Base-by-base conservation (phyloP, 2,329 filamentous ascomycete genomes). In the Ophiostoma himal-ulmi region DNA sequence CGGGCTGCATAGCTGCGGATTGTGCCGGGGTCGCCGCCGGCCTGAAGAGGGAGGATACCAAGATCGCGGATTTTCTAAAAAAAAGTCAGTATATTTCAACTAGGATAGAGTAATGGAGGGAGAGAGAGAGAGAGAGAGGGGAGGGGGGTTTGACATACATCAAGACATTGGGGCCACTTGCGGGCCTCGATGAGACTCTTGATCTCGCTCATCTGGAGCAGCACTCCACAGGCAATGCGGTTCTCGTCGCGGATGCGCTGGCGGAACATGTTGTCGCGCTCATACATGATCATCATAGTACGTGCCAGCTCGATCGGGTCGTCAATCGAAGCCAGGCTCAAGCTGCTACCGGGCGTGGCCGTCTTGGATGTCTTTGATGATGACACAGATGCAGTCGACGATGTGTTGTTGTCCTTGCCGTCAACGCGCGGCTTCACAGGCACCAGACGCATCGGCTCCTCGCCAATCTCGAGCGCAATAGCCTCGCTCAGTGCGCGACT, bases 401-500 rank as follows among this genome's bases (percentile, higher is more conserved):
- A 54, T 70, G 67, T 34, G 73, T 64, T 69, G 73, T 20, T 77
- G 77, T 67, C 81, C 78, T 71, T 78, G 75, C 65, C 65, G 52
- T 80, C 82, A 6, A 80, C 81, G 71, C 91, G 86, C 41, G 93
- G 91, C 80, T 92, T 93, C 75, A 96, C 83, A 2, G 93, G 92
- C 79, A 93, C 88, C 68, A 96, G 82, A 60, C 89, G 89, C 79
- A 94, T 84, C 22, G 90, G 88, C 71, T 93, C 89, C 75, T 95
- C 90, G 69, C 93, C 93, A 75, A 97, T 86, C 76, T 96, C 93
- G 13, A 94, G 85, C 14, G 92, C 90, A 72, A 98, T 89, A 64
- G 93, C 92, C 79, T 98, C 93, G 70, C 94, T 96, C 48, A 99
- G 84, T 3, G 94, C 91, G 54, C 93, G 90, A 80, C 94, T 97